Evolutionary conservation across 805 yeast species (phyloP), one percentile per base, ranked within the genome.

Genomic region (Peterozyma xylosa): DNA sequence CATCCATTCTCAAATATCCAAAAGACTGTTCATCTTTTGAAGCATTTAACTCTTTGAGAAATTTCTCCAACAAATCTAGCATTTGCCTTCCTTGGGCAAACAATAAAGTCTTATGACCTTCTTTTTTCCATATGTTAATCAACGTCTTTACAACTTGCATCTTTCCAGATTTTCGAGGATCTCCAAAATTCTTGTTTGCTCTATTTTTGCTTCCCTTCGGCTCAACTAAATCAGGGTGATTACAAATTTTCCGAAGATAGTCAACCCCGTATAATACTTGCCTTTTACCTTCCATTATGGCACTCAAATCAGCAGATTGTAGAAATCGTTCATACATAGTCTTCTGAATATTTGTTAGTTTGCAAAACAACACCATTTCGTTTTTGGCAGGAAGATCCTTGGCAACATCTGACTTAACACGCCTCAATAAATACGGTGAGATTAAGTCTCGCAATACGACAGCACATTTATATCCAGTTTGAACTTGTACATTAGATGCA

Each of bases 381-480:
- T 82, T 82, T 62, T 93, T 93, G 48, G 88, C 79, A 0, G 99
- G 99, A 39, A 93, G 63, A 57, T 93, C 99, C 45, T 86, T 82
- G 0, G 99, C 99, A 16, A 93, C 99, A 57, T 93, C 99, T 10
- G 82, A 77, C 59, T 93, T 93, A 60, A 93, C 80, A 41, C 99
- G 68, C 50, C 99, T 68, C 39, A 93, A 64, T 42, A 93, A 64
- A 59, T 89, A 93, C 0, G 99, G 99, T 3, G 96, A 79, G 10
- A 93, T 87, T 51, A 91, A 63, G 53, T 93, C 96, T 41, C 96
- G 70, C 42, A 93, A 65, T 2, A 91, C 82, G 4, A 90, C 93
- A 0, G 99, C 99, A 66, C 98, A 93, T 58, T 88, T 88, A 57
- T 87, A 90, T 2, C 97, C 96, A 1, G 97, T 82, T 57, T 91